A percentile compares a stretch with the other conserved stretches of the same genome.
Conservation (phyloP, 1,284 basidiomycete genomes). For the Phellinidium pouzarii region DNA sequence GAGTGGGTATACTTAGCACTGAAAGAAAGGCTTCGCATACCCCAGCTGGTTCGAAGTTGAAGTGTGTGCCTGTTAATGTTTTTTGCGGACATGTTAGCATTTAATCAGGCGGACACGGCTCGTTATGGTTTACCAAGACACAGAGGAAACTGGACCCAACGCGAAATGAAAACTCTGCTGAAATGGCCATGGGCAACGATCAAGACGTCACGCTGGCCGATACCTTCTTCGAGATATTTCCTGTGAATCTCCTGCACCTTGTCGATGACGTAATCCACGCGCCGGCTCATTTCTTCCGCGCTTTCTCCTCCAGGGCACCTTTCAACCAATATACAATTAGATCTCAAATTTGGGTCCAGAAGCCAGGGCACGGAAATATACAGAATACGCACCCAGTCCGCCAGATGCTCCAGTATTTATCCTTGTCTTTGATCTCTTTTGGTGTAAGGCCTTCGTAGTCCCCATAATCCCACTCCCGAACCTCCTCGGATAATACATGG, state of each 20-base stretch:
- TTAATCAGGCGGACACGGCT: background rate
- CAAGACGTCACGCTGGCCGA: conserved; percentile 62
- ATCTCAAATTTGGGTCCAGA: background rate
- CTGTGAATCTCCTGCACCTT: conserved; percentile 67
- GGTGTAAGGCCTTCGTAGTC: conserved; percentile 80
- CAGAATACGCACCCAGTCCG: conserved; percentile 54
- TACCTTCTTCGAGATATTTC: conserved; percentile 59
- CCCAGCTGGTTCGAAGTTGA: conserved; percentile 76
- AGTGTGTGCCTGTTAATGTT: conserved; percentile 51
- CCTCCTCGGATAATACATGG: conserved; percentile 57
- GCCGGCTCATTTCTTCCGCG: conserved; percentile 66
- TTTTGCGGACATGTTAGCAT: background rate
- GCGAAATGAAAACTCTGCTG: conserved; percentile 74
- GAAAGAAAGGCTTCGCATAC: conserved; percentile 34
- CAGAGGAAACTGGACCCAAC: conserved; percentile 71
- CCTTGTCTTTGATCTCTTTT: conserved; percentile 63
- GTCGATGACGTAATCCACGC: conserved; percentile 72
- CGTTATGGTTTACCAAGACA: conserved; percentile 50
- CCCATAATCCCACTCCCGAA: conserved; percentile 87
- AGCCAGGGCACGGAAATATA: background rate
- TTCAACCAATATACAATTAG: background rate
- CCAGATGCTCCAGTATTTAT: conserved; percentile 78
- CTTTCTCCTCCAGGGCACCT: conserved; percentile 87
- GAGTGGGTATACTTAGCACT: background rate
- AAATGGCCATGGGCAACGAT: conserved; percentile 83